Evolutionary conservation across 1,139 yeast species (phyloP), one percentile per base, ranked within the genome.

Genomic region (Hansenula anomala): DNA sequence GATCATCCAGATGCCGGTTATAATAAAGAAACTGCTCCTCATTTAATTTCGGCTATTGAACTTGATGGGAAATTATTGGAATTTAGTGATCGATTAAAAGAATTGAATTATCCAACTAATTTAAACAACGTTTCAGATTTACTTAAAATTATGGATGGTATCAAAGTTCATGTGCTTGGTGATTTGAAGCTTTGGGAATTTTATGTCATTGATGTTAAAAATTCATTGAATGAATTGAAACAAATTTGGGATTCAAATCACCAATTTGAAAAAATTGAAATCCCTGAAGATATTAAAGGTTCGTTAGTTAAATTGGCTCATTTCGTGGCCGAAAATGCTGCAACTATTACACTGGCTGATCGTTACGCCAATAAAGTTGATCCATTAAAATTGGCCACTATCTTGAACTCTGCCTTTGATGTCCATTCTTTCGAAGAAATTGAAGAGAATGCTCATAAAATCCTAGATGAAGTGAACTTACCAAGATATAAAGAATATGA

Each of bases 1-100:
- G 83, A 81, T 4, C 89, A 84, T 51, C 97, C 97, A 0, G 96
- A 90, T 28, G 78, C 88, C 3, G 97, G 97, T 8, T 92, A 92
- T 63, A 86, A 87, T 45, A 73, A 73, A 25, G 75, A 74, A 40
- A 90, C 96, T 4, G 95, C 97, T 2, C 97, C 97, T 5, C 96
- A 92, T 61, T 71, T 92, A 48, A 70, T 60, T 17, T 66, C 95
- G 3, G 97, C 97, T 1, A 81, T 89, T 39, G 97, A 83, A 49
- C 72, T 92, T 43, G 98, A 92, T 58, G 69, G 64, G 16, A 69
- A 73, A 17, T 69, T 92, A 41, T 60, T 84, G 28, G 74, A 80
- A 25, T 87, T 82, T 53, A 83, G 95, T 33, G 56, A 58, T 3
- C 61, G 71, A 1, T 66, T 88, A 60, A 63, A 58, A 24, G 57